Percentiles rank a stretch among this genome's conserved stretches.
Conservation (phyloP, 768 basidiomycete genomes). For the Leccinum subgranulosum region DNA sequence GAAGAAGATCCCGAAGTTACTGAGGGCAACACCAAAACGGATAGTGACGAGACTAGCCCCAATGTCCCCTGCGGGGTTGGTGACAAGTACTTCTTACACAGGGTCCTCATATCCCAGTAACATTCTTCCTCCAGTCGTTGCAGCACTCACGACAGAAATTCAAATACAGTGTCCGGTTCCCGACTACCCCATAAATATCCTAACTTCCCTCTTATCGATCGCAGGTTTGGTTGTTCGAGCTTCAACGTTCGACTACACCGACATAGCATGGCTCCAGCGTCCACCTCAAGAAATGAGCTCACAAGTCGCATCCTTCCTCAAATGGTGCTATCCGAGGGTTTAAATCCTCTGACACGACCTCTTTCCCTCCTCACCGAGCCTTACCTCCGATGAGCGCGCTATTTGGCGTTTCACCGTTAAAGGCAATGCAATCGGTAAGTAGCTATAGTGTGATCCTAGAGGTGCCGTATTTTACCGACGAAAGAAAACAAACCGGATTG, state of each 20-base stretch:
- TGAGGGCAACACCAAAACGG: no score
- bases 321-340: slow-evolving; percentile 32
- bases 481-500: not conserved
- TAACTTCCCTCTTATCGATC: not conserved
- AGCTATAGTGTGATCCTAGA: not conserved
- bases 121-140: not conserved
- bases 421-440: slow-evolving; percentile 42
- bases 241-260: not conserved
- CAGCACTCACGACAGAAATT: not conserved
- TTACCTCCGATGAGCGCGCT: slow-evolving; percentile 28
- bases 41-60: no score
- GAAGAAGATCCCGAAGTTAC: no score
- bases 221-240: not conserved
- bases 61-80: not conserved
- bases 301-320: slow-evolving; percentile 29
- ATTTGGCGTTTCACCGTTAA: slow-evolving; percentile 34
- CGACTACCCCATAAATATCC: not conserved
- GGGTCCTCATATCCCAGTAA: not conserved
- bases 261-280: slow-evolving; percentile 5
- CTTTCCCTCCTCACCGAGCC: slow-evolving; percentile 15
- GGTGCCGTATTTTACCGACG: not conserved
- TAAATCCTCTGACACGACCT: slow-evolving; percentile 33
- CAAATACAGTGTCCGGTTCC: not conserved
- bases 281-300: slow-evolving; percentile 23
- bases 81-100: not conserved